These are phyloP conservation scores for Lactarius akahatsu DNA, from an alignment of 768 basidiomycete species.

Conservation along the genomic window DNA sequence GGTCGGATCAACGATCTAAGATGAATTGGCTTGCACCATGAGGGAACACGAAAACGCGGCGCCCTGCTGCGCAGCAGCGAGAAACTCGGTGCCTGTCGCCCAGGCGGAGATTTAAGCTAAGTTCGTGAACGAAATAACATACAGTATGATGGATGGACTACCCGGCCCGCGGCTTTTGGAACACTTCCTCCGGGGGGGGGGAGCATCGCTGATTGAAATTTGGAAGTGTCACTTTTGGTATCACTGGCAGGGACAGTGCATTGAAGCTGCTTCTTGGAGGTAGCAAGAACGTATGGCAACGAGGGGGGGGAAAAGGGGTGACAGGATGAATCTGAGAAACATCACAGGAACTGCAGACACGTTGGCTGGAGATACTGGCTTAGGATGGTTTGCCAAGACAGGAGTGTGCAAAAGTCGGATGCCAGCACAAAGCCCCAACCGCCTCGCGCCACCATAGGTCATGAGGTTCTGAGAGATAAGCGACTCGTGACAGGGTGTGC, in stretches of 20 bases:
- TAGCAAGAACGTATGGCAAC: background rate
- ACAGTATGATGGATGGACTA: background rate
- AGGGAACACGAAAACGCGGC: background rate
- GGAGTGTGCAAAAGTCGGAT: background rate
- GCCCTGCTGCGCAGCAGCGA: background rate
- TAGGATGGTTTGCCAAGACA: slow-evolving; percentile 5
- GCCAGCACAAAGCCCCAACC: slow-evolving; percentile 10
- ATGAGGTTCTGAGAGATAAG: slow-evolving; percentile 22
- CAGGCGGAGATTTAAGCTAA: slow-evolving; percentile 24
- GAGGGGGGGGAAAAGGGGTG: background rate
- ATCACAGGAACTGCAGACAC: background rate
- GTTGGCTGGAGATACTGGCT: background rate
- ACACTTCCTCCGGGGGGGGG: background rate
- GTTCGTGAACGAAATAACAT: background rate
- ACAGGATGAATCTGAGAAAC: background rate
- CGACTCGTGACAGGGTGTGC: slow-evolving; percentile 19
- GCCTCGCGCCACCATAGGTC: slow-evolving; percentile 1
- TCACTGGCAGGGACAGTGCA: too few species aligned
- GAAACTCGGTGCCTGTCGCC: slow-evolving; percentile 16
- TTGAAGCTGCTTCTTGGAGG: slow-evolving; percentile 1
- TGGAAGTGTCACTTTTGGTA: background rate
- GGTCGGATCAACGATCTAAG: slow-evolving; percentile 11
- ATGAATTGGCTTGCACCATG: background rate
- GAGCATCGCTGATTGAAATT: background rate
- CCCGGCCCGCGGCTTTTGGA: background rate